These are phyloP conservation scores for Cyclotella baltica DNA, from an alignment of 108 stramenopile genomes.

Conservation along the genomic window DNA sequence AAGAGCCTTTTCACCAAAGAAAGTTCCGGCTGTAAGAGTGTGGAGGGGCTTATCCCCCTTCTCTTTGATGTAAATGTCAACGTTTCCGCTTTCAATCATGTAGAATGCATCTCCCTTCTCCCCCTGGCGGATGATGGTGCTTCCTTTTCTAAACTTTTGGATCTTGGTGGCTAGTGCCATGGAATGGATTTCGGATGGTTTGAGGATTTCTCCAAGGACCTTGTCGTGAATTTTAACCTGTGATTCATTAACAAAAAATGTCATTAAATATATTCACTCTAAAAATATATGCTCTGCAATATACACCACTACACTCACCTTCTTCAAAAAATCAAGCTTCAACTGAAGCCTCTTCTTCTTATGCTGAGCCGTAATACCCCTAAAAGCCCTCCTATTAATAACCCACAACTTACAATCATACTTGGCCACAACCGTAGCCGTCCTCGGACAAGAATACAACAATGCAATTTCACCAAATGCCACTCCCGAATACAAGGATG, in stretches of 20 bases:
- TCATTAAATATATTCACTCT: not conserved
- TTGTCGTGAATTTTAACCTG: slow-evolving; percentile 60
- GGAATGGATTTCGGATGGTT: slow-evolving; percentile 54
- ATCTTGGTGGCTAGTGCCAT: slow-evolving; percentile 51
- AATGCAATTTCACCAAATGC: slow-evolving; percentile 90
- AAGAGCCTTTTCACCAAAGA: slow-evolving; percentile 65
- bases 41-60: slow-evolving; percentile 48
- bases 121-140: slow-evolving; percentile 54
- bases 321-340: slow-evolving; percentile 62
- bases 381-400: slow-evolving; percentile 64
- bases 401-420: slow-evolving; percentile 63
- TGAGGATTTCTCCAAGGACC: slow-evolving; percentile 53
- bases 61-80: slow-evolving; percentile 53
- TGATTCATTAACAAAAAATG: slow-evolving; percentile 1
- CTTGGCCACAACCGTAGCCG: slow-evolving; percentile 63
- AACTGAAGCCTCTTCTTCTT: slow-evolving; percentile 53
- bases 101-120: slow-evolving; percentile 59
- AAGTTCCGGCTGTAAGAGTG: slow-evolving; percentile 46
- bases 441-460: slow-evolving; percentile 80
- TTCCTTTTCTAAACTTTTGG: slow-evolving; percentile 45
- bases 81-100: slow-evolving; percentile 59
- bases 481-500: slow-evolving; percentile 47
- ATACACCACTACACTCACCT: slow-evolving; percentile 20
- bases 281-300: not conserved
- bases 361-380: slow-evolving; percentile 62